A percentile compares a stretch with the other conserved stretches of the same genome.
Evolutionary conservation across 2,329 filamentous ascomycete genomes (phyloP).

Genomic region (Leptographium radiaticola): DNA sequence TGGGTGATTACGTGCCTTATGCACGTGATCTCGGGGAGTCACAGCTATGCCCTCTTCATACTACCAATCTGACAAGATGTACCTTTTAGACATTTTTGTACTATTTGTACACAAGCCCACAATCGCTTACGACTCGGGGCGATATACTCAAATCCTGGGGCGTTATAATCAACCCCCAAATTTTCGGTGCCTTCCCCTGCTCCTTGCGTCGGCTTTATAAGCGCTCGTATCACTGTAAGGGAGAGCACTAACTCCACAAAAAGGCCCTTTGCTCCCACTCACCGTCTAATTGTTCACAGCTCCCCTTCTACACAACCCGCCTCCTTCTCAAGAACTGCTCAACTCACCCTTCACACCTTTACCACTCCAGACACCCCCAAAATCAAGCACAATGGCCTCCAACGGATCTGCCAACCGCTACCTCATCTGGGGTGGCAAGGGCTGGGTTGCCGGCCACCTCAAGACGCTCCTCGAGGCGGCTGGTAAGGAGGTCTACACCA

Average conservation of each 20-base stretch:
- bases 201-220: not conserved
- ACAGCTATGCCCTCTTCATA: no score
- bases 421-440: constrained; percentile 52
- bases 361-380: not conserved
- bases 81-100: no score
- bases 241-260: not conserved
- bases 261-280: not conserved
- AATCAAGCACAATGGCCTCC: constrained; percentile 9
- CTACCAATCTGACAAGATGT: no score
- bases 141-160: no score
- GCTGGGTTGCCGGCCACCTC: constrained; percentile 51
- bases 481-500: constrained; percentile 47
- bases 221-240: not conserved
- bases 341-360: not conserved
- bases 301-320: not conserved
- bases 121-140: no score
- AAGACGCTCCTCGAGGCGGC: constrained; percentile 42
- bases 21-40: no score
- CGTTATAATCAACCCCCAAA: not conserved
- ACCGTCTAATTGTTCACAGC: not conserved
- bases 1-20: no score
- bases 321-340: not conserved
- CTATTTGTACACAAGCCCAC: no score
- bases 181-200: not conserved
- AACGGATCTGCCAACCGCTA: constrained; percentile 27